Evolutionary conservation across 306 rosid species (phyloP).

Genomic region (Styphnolobium japonicum): DNA sequence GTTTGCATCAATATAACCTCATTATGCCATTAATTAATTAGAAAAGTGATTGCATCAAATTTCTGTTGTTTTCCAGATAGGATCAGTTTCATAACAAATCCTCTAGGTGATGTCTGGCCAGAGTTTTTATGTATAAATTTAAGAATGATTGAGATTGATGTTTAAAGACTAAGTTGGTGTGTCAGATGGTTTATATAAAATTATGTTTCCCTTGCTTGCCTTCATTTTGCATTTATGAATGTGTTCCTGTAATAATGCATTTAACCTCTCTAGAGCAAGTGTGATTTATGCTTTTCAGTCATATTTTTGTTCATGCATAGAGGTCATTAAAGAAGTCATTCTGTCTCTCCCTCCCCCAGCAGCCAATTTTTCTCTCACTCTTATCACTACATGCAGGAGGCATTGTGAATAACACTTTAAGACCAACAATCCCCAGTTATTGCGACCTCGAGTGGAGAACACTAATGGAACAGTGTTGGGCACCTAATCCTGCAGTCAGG

Average conservation of each 20-base stretch:
- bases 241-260: not conserved
- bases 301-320: not conserved
- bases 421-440: conserved; percentile 79
- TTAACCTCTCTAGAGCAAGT: not conserved
- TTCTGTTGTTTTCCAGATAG: too few species aligned
- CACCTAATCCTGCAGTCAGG: conserved; percentile 83
- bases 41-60: too few species aligned
- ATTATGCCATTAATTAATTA: too few species aligned
- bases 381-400: conserved; percentile 59
- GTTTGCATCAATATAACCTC: not conserved
- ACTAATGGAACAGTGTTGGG: conserved; percentile 99
- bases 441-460: conserved; percentile 85
- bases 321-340: not conserved
- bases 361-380: not conserved
- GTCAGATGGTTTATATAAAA: not conserved
- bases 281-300: not conserved
- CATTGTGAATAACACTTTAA: conserved; percentile 84
- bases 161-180: not conserved
- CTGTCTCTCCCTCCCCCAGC: not conserved
- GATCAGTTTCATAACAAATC: too few species aligned
- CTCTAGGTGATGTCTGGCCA: too few species aligned
- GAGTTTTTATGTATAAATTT: not conserved
- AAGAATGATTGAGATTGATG: not conserved
- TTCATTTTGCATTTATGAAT: not conserved
- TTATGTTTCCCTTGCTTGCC: conserved; percentile 2